phyloP scores from a whole-genome alignment of 2,329 filamentous ascomycete species.

The Colletotrichum sp. region DNA sequence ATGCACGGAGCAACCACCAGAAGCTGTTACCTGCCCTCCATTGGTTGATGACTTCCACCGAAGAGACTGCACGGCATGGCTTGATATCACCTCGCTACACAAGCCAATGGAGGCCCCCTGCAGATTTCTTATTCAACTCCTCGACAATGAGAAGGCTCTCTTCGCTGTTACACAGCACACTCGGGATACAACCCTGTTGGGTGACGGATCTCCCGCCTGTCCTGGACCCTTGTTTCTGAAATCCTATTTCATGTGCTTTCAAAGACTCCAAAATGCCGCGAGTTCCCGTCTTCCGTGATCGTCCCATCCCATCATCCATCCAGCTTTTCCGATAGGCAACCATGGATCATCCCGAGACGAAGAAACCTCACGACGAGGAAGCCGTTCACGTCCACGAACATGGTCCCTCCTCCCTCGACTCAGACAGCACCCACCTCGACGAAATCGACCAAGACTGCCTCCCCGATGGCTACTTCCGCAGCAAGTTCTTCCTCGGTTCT shows the following conservation, averaged over 20 bases:
- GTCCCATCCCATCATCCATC: neutral
- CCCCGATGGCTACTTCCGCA: constrained; percentile 29
- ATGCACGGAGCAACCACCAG: neutral
- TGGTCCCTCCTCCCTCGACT: neutral
- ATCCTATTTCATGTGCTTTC: neutral
- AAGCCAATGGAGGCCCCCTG: neutral
- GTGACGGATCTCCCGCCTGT: neutral
- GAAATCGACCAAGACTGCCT: constrained; percentile 24
- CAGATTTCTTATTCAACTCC: neutral
- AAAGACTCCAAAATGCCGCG: neutral
- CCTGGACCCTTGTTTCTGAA: neutral
- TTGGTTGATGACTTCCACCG: neutral
- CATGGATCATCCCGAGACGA: neutral
- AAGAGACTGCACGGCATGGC: neutral
- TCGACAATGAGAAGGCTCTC: neutral
- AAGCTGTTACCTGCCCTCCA: neutral
- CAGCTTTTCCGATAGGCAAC: neutral
- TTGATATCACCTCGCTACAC: neutral
- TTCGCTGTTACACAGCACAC: neutral
- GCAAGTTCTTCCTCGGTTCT: constrained; percentile 30
- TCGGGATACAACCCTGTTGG: neutral
- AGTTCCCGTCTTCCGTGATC: neutral
- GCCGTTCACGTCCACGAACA: neutral
- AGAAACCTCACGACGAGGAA: constrained; percentile 1
- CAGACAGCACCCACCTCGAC: constrained; percentile 13